These are phyloP conservation scores for Pichia cephalocereana DNA, from an alignment of 805 yeast genomes.

Conservation along the genomic window DNA sequence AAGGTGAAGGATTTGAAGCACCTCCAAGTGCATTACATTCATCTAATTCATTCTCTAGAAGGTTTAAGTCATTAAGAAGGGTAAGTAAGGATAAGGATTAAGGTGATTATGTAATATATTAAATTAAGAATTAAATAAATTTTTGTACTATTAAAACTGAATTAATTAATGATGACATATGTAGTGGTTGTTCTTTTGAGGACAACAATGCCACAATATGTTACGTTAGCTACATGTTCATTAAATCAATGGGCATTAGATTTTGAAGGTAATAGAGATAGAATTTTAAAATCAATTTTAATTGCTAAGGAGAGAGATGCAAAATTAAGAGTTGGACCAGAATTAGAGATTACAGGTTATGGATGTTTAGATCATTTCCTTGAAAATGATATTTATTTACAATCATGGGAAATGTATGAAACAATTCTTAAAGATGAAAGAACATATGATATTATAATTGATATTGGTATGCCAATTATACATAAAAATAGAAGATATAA, in stretches of 20 bases:
- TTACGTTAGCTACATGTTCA: constrained; percentile 89
- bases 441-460: constrained; percentile 71
- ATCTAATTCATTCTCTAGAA: constrained; percentile 9
- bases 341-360: constrained; percentile 88
- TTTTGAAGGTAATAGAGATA: constrained; percentile 91
- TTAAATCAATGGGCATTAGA: constrained; percentile 98
- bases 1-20: background rate
- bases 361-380: constrained; percentile 92
- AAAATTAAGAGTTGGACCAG: constrained; percentile 89
- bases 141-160: background rate
- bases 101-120: too few relatives aligned
- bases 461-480: constrained; percentile 89
- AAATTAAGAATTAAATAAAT: too few relatives aligned
- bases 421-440: constrained; percentile 60
- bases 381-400: constrained; percentile 80
- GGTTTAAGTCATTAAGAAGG: constrained; percentile 21
- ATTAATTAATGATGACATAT: background rate
- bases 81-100: constrained; percentile 8
- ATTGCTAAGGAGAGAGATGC: constrained; percentile 75
- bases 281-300: constrained; percentile 73
- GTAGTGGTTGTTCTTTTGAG: too few relatives aligned
- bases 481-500: constrained; percentile 86
- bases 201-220: constrained; percentile 67
- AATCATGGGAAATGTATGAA: constrained; percentile 91
- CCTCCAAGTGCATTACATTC: constrained; percentile 1